Evolutionary conservation across 495 filamentous ascomycete species (phyloP), one percentile per base, ranked within the genome.

Genomic region (Pyronema omphalodes): DNA sequence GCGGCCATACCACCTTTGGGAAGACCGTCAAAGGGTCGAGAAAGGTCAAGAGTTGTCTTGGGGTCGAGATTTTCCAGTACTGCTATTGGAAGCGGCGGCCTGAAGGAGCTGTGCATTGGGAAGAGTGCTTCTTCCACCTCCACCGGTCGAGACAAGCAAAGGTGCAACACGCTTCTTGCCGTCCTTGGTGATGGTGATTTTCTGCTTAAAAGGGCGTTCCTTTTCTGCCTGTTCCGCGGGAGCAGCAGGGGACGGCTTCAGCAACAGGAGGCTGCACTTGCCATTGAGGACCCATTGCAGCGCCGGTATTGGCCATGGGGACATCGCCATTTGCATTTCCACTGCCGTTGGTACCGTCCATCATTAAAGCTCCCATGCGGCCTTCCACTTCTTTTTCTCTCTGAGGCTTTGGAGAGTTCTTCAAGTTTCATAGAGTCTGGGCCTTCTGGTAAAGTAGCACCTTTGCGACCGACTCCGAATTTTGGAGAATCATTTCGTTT

Each of bases 361-460:
- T 91, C 93, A 98, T 98, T 51, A 98, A 67, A 17, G 88, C 88
- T 11, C 91, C 93, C 91, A 99, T 99, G 56, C 89, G 76, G 7
- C 86, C 89, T 69, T 96, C 83, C 0, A 88, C 88, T 14, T 80
- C 87, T 57, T 81, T 75, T 84, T 57, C 88, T 68, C 66, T 99
- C 91, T 0, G 81, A 89, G 37, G 81, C 85, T 62, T 89, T 93
- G 67, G 88, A 94, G 59, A 80, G 82, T 60, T 94, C 88, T 65
- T 99, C 91, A 0, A 99, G 72, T 9, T 82, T 72, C 46, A 95
- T 70, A 1, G 84, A 85, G 58, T 93, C 85, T 0, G 88, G 81
- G 39, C 88, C 88, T 66, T 99, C 91, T 14, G 89, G 76, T 37
- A 94, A 81, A 3, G 88, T 93, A 60, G 84, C 84, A 17, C 82